Percentiles rank a stretch among this genome's conserved stretches.
Conservation (phyloP, 257 asterid genomes). For the Gentiana straminea region DNA sequence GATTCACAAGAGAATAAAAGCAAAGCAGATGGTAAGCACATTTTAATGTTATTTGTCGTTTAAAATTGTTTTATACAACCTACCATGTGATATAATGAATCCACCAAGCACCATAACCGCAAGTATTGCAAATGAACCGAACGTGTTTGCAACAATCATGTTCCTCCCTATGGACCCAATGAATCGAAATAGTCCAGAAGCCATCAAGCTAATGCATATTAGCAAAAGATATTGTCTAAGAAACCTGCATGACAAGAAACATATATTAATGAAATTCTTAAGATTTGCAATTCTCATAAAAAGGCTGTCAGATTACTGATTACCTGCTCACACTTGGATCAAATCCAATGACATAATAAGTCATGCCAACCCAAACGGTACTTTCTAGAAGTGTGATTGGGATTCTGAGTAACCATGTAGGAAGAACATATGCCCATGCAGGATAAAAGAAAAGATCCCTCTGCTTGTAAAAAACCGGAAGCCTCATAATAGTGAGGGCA, state of each 20-base stretch:
- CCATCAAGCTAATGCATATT: slow-evolving; percentile 12
- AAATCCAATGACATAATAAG: slow-evolving; percentile 74
- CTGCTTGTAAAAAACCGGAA: slow-evolving; percentile 84
- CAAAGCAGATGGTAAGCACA: background rate
- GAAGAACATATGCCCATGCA: slow-evolving; percentile 73
- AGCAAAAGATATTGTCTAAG: slow-evolving; percentile 6
- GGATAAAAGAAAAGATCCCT: slow-evolving; percentile 74
- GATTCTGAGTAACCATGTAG: slow-evolving; percentile 71
- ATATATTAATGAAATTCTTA: background rate
- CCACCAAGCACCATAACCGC: slow-evolving; percentile 9
- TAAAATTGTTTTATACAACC: background rate
- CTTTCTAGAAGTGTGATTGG: slow-evolving; percentile 65
- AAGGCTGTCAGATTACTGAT: background rate
- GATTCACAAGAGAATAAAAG: background rate
- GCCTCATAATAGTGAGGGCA: slow-evolving; percentile 62
- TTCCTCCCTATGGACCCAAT: slow-evolving; percentile 12
- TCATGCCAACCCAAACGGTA: slow-evolving; percentile 59
- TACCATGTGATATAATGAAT: slow-evolving; percentile 6
- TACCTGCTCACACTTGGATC: slow-evolving; percentile 78
- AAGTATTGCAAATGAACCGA: slow-evolving; percentile 9
- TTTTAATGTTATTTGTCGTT: too few species aligned
- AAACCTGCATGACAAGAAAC: slow-evolving; percentile 6
- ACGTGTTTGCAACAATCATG: slow-evolving; percentile 12
- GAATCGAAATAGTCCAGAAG: slow-evolving; percentile 11
- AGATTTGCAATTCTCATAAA: background rate